phyloP scores from a whole-genome alignment of 1,139 yeast genomes.

The Protomyces lactucae-debilis region DNA sequence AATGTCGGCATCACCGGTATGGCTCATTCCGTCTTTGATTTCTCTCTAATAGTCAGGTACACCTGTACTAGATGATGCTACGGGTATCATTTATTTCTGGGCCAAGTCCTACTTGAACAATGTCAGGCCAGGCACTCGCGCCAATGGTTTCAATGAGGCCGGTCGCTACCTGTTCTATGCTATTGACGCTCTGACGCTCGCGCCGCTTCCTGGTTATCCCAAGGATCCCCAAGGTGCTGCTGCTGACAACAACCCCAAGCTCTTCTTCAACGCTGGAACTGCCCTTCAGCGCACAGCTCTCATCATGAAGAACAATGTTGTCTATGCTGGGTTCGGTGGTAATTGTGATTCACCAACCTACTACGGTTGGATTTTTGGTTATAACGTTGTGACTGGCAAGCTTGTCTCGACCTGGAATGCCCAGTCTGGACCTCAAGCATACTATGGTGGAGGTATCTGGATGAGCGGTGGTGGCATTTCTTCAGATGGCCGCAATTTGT shows the following conservation, averaged over 20 bases:
- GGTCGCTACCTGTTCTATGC: slow-evolving; percentile 1
- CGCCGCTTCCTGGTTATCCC: neutral
- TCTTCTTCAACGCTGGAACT: slow-evolving; percentile 2
- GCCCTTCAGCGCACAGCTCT: neutral
- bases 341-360: slow-evolving; percentile 1
- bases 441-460: slow-evolving; percentile 5
- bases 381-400: neutral
- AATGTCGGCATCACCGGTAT: slow-evolving; percentile 6
- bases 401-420: slow-evolving; percentile 2
- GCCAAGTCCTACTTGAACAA: slow-evolving; percentile 7
- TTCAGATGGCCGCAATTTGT: neutral
- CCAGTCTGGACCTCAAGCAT: slow-evolving; percentile 1
- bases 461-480: slow-evolving; percentile 5
- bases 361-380: slow-evolving; percentile 5
- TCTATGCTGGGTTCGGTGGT: slow-evolving; percentile 12
- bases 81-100: slow-evolving; percentile 11
- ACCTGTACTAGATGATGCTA: slow-evolving; percentile 1
- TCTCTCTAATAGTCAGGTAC: neutral
- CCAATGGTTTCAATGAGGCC: neutral
- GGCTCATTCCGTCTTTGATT: neutral
- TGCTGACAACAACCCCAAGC: slow-evolving; percentile 8
- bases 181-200: slow-evolving; percentile 4
- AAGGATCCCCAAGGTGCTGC: neutral
- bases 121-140: neutral
- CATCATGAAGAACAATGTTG: slow-evolving; percentile 1